Percentiles rank a stretch among this genome's conserved stretches.
Evolutionary conservation across 2,329 filamentous ascomycete genomes (phyloP).

Genomic region (Epichloe brachyelytri): DNA sequence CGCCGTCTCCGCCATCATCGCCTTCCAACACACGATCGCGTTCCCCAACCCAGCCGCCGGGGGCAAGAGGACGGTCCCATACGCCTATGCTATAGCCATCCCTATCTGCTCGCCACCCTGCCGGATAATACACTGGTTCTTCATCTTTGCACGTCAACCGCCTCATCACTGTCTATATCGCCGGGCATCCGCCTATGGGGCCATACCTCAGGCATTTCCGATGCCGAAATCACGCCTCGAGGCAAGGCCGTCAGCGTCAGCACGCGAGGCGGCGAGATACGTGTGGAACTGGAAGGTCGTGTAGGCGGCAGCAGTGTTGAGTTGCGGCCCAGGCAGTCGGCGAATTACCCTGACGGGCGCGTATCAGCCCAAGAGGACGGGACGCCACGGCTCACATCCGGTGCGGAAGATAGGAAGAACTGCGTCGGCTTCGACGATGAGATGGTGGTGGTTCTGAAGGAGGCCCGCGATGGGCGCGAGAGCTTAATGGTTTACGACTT

Average conservation of each 20-base stretch:
- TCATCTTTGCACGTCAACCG: slow-evolving; percentile 65
- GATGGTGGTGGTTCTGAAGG: slow-evolving; percentile 75
- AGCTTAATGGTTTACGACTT: slow-evolving; percentile 81
- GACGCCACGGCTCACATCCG: slow-evolving; percentile 1
- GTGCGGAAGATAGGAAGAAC: slow-evolving; percentile 35
- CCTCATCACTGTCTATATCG: slow-evolving; percentile 53
- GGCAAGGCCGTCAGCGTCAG: slow-evolving; percentile 89
- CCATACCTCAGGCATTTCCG: slow-evolving; percentile 79
- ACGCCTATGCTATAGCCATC: slow-evolving; percentile 60
- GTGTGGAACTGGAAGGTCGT: slow-evolving; percentile 74
- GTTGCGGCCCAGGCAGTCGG: slow-evolving; percentile 28
- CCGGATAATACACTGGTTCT: slow-evolving; percentile 80
- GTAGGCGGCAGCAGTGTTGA: slow-evolving; percentile 40
- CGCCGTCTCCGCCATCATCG: slow-evolving; percentile 8
- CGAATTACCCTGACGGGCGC: slow-evolving; percentile 9
- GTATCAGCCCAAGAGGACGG: slow-evolving; percentile 5
- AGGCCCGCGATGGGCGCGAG: slow-evolving; percentile 53
- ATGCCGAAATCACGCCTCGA: slow-evolving; percentile 69
- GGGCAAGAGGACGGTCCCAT: slow-evolving; percentile 35
- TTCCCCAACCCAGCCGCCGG: slow-evolving; percentile 3
- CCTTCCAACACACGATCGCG: slow-evolving; percentile 5
- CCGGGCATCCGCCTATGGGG: slow-evolving; percentile 72
- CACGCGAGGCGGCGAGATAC: slow-evolving; percentile 61
- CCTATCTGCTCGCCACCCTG: slow-evolving; percentile 73
- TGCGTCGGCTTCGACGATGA: slow-evolving; percentile 88